phyloP scores from a whole-genome alignment of 768 basidiomycete genomes.

The Podaxis carcinomalis region DNA sequence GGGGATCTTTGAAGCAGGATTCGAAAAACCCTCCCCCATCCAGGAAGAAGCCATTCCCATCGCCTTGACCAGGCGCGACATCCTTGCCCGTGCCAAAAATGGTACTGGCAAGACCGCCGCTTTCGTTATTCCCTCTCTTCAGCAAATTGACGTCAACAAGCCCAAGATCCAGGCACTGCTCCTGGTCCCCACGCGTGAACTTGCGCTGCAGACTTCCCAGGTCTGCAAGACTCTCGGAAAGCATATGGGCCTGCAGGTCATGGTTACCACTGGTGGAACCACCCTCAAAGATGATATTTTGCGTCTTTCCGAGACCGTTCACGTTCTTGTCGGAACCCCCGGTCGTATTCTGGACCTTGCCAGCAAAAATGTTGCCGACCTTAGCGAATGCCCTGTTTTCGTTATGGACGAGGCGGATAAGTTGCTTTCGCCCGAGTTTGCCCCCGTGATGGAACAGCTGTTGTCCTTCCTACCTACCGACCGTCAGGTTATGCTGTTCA shows the following conservation, averaged over 20 bases:
- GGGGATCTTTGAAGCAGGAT: slow-evolving; percentile 99
- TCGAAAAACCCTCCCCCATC: slow-evolving; percentile 95
- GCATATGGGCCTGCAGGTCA: slow-evolving; percentile 93
- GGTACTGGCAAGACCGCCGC: slow-evolving; percentile 98
- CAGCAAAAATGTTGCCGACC: slow-evolving; percentile 89
- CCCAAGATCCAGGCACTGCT: slow-evolving; percentile 94
- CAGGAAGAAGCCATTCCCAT: slow-evolving; percentile 99
- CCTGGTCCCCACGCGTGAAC: slow-evolving; percentile 97
- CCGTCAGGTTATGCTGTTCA: slow-evolving; percentile 98
- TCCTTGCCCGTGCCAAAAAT: slow-evolving; percentile 94
- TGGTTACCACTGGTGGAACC: slow-evolving; percentile 99
- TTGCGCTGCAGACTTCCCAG: slow-evolving; percentile 97
- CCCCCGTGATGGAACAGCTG: slow-evolving; percentile 97
- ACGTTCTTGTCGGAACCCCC: slow-evolving; percentile 96
- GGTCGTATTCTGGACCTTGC: slow-evolving; percentile 94
- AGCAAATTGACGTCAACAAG: slow-evolving; percentile 81
- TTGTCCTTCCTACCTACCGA: slow-evolving; percentile 78
- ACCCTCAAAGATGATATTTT: slow-evolving; percentile 98
- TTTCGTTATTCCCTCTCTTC: slow-evolving; percentile 95
- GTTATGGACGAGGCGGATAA: slow-evolving; percentile 99
- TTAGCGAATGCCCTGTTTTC: slow-evolving; percentile 92
- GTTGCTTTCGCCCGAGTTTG: slow-evolving; percentile 94
- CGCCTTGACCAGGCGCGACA: slow-evolving; percentile 88
- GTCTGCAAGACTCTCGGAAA: slow-evolving; percentile 97
- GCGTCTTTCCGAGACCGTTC: slow-evolving; percentile 83